phyloP scores from a whole-genome alignment of 495 filamentous ascomycete species.

The Penicillium simplicissimum region DNA sequence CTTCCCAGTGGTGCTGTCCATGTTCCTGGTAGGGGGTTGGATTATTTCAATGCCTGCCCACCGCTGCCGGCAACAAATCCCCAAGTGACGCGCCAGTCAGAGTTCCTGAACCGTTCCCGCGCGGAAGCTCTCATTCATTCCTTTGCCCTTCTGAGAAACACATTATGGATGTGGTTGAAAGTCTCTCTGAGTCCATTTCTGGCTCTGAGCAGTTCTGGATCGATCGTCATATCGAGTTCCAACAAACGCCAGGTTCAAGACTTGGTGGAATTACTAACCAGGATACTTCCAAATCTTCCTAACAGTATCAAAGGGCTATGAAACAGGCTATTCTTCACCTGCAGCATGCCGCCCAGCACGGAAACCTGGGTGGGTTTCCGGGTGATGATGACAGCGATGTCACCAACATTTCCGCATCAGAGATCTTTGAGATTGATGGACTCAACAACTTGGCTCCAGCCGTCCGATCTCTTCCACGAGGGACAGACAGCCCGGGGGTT shows the following conservation, averaged over 20 bases:
- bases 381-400: not conserved
- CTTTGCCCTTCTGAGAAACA: not conserved
- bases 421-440: not conserved
- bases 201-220: not conserved
- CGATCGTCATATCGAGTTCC: conserved; percentile 4
- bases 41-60: not conserved
- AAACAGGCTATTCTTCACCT: not conserved
- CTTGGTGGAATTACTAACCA: not conserved
- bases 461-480: not conserved
- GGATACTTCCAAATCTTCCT: not conserved
- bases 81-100: conserved; percentile 18
- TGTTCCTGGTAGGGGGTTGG: not conserved
- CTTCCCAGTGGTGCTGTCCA: conserved; percentile 5
- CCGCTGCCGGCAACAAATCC: too few species aligned
- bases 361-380: not conserved
- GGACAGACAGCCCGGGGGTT: not conserved
- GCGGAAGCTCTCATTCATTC: not conserved
- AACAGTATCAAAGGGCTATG: not conserved
- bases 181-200: not conserved
- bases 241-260: conserved; percentile 1
- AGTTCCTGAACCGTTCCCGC: conserved; percentile 12
- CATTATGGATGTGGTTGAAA: not conserved
- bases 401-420: not conserved
- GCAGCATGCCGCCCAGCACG: not conserved
- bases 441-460: not conserved